Conservation (phyloP, 2,329 filamentous ascomycete genomes). For the Clarireedia hainanense region DNA sequence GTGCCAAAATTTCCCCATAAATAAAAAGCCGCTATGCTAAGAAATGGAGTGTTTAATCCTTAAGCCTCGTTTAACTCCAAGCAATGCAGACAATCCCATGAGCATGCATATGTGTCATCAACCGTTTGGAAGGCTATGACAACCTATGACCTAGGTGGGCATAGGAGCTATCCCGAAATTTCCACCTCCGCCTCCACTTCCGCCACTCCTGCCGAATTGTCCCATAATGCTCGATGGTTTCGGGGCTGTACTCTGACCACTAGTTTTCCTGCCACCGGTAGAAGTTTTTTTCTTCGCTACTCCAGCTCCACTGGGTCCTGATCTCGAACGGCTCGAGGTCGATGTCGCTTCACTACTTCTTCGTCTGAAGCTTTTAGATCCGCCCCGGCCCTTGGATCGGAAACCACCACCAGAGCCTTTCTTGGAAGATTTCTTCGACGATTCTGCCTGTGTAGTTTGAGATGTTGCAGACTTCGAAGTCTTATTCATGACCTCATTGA, state of each 20-base stretch:
- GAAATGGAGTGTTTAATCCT: no score
- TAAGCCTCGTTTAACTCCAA: no score
- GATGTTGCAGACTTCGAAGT: neutral
- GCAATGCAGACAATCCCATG: no score
- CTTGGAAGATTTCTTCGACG: neutral
- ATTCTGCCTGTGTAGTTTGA: neutral
- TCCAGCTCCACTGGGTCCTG: constrained; percentile 9
- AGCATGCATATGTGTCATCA: no score
- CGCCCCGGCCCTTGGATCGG: neutral
- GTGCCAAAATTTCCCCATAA: no score
- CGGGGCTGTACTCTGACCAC: neutral
- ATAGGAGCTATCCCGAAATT: constrained; percentile 24
- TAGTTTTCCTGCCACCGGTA: constrained; percentile 11
- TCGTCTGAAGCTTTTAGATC: neutral
- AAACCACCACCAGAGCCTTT: neutral
- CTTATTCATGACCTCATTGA: neutral
- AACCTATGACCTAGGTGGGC: neutral
- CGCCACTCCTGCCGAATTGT: constrained; percentile 5
- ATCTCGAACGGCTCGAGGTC: neutral
- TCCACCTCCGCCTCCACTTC: constrained; percentile 6
- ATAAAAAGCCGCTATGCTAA: no score
- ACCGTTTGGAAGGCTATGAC: no score
- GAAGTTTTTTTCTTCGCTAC: constrained; percentile 18
- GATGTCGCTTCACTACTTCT: neutral
- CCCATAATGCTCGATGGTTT: constrained; percentile 3